phyloP scores from a whole-genome alignment of 179 eudicot species.

The Amaranthus tricolor region DNA sequence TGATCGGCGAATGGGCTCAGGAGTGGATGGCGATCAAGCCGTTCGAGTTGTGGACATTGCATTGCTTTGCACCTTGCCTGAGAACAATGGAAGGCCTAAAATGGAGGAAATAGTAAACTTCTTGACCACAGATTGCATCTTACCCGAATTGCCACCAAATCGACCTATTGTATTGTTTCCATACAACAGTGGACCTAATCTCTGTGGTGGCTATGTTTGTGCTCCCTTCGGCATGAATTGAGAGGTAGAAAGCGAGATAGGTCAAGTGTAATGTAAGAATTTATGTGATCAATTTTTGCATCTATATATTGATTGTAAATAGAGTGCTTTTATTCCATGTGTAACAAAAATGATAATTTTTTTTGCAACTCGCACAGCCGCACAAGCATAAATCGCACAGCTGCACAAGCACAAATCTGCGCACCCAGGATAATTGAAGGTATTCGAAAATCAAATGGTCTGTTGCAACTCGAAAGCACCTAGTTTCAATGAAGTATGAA shows the following conservation, averaged over 20 bases:
- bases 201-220: slow-evolving; percentile 37
- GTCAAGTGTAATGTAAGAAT: not conserved
- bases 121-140: slow-evolving; percentile 33
- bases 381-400: not conserved
- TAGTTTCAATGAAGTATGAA: not conserved
- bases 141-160: slow-evolving; percentile 55
- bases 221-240: slow-evolving; percentile 24
- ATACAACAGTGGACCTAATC: slow-evolving; percentile 32
- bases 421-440: not conserved
- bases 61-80: slow-evolving; percentile 63
- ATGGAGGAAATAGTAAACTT: slow-evolving; percentile 50
- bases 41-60: slow-evolving; percentile 60
- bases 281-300: not conserved
- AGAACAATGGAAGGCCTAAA: slow-evolving; percentile 58
- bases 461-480: not conserved
- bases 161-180: slow-evolving; percentile 51
- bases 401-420: not conserved
- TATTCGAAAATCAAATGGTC: not conserved
- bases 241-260: not conserved
- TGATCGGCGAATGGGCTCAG: slow-evolving; percentile 62
- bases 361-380: not conserved
- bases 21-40: slow-evolving; percentile 50
- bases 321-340: not conserved
- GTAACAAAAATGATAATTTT: not conserved
- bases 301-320: not conserved